Evolutionary conservation across 495 filamentous ascomycete species (phyloP).

Genomic region (Penicillium tannophilum): DNA sequence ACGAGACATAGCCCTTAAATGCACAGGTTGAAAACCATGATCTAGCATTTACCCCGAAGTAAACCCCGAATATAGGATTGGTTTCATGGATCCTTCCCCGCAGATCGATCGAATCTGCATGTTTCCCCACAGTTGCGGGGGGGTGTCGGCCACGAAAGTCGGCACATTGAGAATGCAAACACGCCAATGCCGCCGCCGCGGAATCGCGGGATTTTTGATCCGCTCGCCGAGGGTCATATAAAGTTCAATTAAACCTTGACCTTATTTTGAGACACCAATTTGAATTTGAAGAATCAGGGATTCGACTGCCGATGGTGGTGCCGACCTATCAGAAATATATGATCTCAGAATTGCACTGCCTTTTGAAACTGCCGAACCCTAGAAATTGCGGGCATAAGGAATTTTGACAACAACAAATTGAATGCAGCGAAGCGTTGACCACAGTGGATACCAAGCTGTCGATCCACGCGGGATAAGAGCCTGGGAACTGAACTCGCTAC

Average conservation of each 20-base stretch:
- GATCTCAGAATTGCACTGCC: too few species aligned
- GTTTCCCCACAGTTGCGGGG: not conserved
- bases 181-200: not conserved
- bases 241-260: not conserved
- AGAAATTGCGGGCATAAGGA: too few species aligned
- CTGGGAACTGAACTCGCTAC: too few species aligned
- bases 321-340: not conserved
- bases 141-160: not conserved
- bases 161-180: not conserved
- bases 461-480: too few species aligned
- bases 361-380: too few species aligned
- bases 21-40: not conserved
- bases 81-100: not conserved
- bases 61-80: not conserved
- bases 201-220: not conserved
- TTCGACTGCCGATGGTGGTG: not conserved
- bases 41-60: not conserved
- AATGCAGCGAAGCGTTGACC: too few species aligned
- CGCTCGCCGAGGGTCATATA: not conserved
- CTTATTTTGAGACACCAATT: not conserved
- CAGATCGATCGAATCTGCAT: not conserved
- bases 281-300: not conserved
- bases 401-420: too few species aligned
- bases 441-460: too few species aligned
- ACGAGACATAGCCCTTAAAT: not conserved